Percentiles rank a stretch among this genome's conserved stretches.
Conservation (phyloP, 2,329 filamentous ascomycete genomes). For the Colletotrichum sidae region DNA sequence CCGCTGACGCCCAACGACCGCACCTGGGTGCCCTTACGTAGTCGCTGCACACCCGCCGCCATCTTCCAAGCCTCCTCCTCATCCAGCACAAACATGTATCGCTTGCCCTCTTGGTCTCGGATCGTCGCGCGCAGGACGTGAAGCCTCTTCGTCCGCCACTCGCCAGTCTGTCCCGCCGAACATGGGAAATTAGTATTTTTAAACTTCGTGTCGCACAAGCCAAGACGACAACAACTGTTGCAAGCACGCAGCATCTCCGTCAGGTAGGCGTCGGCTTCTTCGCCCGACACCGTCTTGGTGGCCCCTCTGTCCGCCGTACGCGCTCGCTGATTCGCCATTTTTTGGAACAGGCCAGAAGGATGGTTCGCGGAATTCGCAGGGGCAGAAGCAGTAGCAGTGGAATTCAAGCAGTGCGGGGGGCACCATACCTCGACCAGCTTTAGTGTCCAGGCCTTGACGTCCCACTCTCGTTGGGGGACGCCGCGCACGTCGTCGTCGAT, state of each 20-base stretch:
- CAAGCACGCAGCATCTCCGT: slow-evolving; percentile 72
- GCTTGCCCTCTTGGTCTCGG: slow-evolving; percentile 74
- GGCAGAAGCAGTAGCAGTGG: slow-evolving; percentile 55
- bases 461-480: slow-evolving; percentile 97
- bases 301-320: slow-evolving; percentile 62
- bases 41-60: slow-evolving; percentile 68
- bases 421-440: slow-evolving; percentile 93
- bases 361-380: slow-evolving; percentile 52
- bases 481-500: slow-evolving; percentile 95
- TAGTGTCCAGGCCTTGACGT: slow-evolving; percentile 97
- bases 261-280: slow-evolving; percentile 75
- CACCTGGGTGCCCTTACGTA: slow-evolving; percentile 70
- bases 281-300: slow-evolving; percentile 65
- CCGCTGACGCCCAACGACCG: slow-evolving; percentile 69
- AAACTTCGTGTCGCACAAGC: slow-evolving; percentile 59
- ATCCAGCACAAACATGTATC: slow-evolving; percentile 72
- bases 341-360: slow-evolving; percentile 57
- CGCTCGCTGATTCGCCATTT: slow-evolving; percentile 57
- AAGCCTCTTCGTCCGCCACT: slow-evolving; percentile 65
- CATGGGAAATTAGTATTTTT: slow-evolving; percentile 55
- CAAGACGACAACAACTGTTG: slow-evolving; percentile 71
- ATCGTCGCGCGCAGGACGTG: slow-evolving; percentile 74
- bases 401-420: slow-evolving; percentile 70
- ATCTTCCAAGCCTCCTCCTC: slow-evolving; percentile 78
- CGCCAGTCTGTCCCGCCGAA: slow-evolving; percentile 60